Evolutionary conservation across 2,329 filamentous ascomycete genomes (phyloP).

Genomic region (Clarireedia sp.): DNA sequence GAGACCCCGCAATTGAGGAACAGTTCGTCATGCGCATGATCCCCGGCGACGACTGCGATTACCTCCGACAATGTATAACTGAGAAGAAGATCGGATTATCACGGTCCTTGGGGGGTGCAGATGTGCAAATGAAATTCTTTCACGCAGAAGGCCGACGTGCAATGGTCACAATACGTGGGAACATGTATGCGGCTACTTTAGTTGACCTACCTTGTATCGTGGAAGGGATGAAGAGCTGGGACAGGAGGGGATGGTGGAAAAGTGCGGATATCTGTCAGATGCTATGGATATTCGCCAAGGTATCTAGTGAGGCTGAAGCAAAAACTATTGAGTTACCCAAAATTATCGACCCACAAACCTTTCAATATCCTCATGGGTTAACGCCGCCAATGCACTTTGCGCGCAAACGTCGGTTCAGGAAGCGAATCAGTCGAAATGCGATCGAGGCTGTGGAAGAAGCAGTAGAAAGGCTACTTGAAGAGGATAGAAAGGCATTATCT

Average conservation of each 20-base stretch:
- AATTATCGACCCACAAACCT: constrained; percentile 26
- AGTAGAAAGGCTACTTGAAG: constrained; percentile 43
- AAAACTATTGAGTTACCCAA: constrained; percentile 24
- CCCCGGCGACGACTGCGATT: constrained; percentile 78
- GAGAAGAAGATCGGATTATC: constrained; percentile 67
- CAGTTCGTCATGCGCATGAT: constrained; percentile 85
- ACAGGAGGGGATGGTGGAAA: constrained; percentile 65
- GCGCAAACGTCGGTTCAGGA: constrained; percentile 49
- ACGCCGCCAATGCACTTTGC: constrained; percentile 54
- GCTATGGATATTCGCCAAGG: constrained; percentile 55
- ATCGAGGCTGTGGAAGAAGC: constrained; percentile 50
- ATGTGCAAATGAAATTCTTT: constrained; percentile 75
- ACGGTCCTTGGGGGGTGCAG: constrained; percentile 57
- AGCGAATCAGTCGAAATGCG: constrained; percentile 45
- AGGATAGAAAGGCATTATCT: constrained; percentile 35
- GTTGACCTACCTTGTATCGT: constrained; percentile 65
- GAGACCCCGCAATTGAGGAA: constrained; percentile 81
- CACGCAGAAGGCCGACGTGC: constrained; percentile 55
- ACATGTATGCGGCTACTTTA: constrained; percentile 55
- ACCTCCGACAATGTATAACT: constrained; percentile 66
- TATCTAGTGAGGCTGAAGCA: constrained; percentile 46
- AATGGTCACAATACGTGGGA: constrained; percentile 50
- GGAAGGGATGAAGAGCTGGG: constrained; percentile 69
- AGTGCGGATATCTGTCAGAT: constrained; percentile 69
- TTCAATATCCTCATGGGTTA: constrained; percentile 44